Conservation (phyloP, 192 early-diverging fungal genomes). For the Phlyctochytrium bullatum region DNA sequence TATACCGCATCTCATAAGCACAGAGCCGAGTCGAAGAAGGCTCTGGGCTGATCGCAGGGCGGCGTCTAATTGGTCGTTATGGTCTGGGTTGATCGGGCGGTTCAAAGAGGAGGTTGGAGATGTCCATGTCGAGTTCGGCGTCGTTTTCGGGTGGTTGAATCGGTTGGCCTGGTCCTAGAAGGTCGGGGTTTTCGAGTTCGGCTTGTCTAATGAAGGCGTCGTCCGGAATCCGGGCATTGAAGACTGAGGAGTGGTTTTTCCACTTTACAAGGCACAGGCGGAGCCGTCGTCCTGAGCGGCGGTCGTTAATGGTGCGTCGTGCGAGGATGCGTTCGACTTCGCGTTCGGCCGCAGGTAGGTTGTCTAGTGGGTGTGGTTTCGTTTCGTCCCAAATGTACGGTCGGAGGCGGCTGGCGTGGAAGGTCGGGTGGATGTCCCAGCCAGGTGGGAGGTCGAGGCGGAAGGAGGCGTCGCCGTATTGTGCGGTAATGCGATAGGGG, state of each 20-base stretch:
- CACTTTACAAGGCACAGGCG: not conserved
- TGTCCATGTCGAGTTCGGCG: no score
- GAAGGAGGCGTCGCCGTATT: slow-evolving; percentile 4
- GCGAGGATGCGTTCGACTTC: slow-evolving; percentile 1
- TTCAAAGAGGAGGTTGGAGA: no score
- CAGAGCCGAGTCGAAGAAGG: no score
- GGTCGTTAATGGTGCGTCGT: not conserved
- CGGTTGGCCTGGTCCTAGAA: no score
- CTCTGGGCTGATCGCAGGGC: no score
- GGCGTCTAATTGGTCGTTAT: no score
- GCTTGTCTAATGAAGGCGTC: no score
- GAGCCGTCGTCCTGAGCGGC: no score
- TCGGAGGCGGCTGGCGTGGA: slow-evolving; percentile 12
- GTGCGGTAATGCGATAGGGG: slow-evolving; percentile 4
- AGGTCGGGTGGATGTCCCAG: slow-evolving; percentile 12
- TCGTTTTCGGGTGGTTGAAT: no score
- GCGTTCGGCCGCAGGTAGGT: not conserved
- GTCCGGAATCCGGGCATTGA: slow-evolving; percentile 41
- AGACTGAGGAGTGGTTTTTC: slow-evolving; percentile 28
- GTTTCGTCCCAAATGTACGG: slow-evolving; percentile 17
- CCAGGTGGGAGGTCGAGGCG: slow-evolving; percentile 8
- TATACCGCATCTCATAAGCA: no score
- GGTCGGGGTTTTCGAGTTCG: no score
- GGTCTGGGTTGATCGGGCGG: no score
- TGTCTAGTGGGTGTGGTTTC: slow-evolving; percentile 47